Evolutionary conservation across 2,329 filamentous ascomycete genomes (phyloP), one percentile per base, ranked within the genome.

Genomic region (Exophiala oligosperma): DNA sequence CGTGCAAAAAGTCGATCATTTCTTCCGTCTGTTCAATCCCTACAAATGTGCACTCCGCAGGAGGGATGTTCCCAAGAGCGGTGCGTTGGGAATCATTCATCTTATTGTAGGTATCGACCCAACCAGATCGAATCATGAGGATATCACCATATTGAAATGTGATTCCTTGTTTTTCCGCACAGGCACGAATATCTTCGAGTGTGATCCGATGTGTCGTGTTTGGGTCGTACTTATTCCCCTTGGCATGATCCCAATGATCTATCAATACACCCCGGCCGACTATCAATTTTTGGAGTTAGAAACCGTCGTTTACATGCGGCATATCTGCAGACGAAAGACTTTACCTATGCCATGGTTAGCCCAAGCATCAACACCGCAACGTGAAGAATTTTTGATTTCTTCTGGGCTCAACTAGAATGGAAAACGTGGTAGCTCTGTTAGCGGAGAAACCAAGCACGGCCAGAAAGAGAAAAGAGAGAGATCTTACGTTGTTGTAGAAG

Each of bases 1-100:
- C 84, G 75, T 88, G 87, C 56, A 90, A 61, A 85, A 86, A 90
- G 52, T 82, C 79, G 3, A 83, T 73, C 2, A 85, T 79, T 41
- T 80, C 79, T 47, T 81, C 71, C 49, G 81, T 79, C 59, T 82
- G 80, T 29, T 74, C 75, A 2, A 84, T 54, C 0, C 81, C 81
- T 0, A 77, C 78, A 64, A 74, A 81, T 11, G 32, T 23, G 12
- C 26, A 24, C 24, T 56, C 47, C 6, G 28, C 26, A 4, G 26
- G 26, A 28, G 26, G 24, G 43, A 46, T 32, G 12, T 35, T 35
- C 57, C 23, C 67, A 9, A 57, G 54, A 32, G 51, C 49, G 49
- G 65, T 63, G 4, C 49, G 64, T 57, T 32, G 41, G 12, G 32
- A 35, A 28, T 57, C 47, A 14, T 61, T 56, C 17, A 66, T 53